Conservation (phyloP, 768 basidiomycete genomes). For the Amanita subjunquillea region DNA sequence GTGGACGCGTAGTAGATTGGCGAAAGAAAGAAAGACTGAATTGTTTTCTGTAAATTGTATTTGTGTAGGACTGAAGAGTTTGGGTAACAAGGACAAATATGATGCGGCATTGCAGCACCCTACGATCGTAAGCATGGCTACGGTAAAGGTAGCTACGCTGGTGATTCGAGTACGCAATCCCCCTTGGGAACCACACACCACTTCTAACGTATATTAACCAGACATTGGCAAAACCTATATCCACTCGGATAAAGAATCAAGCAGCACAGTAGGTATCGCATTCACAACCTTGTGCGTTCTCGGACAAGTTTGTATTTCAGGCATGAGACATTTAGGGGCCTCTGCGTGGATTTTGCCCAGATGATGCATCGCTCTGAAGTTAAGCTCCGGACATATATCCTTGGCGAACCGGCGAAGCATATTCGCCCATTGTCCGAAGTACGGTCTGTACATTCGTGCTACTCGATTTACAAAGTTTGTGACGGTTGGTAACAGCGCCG, state of each 20-base stretch:
- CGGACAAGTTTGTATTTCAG: constrained; percentile 16
- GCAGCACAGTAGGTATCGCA: constrained; percentile 50
- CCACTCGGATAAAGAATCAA: constrained; percentile 54
- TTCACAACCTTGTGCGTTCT: not conserved
- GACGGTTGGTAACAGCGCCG: constrained; percentile 38
- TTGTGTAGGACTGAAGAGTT: not conserved
- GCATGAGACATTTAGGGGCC: constrained; percentile 58
- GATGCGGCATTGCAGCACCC: not conserved
- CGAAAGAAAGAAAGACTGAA: not conserved
- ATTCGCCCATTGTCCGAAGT: constrained; percentile 72
- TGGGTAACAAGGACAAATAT: not conserved
- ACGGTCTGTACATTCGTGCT: constrained; percentile 30
- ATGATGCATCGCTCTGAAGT: constrained; percentile 67
- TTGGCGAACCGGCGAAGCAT: constrained; percentile 65
- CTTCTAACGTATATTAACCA: constrained; percentile 16
- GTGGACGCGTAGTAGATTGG: constrained; percentile 25
- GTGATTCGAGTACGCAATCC: constrained; percentile 43
- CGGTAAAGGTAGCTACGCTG: constrained; percentile 66
- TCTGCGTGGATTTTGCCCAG: constrained; percentile 72
- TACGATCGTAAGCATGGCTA: constrained; percentile 39
- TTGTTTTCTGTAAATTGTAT: not conserved
- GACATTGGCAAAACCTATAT: constrained; percentile 84
- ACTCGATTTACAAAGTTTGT: not conserved
- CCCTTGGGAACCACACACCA: not conserved
- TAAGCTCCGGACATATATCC: constrained; percentile 60